phyloP scores from a whole-genome alignment of 2,329 filamentous ascomycete genomes.

The Phoma sp. region DNA sequence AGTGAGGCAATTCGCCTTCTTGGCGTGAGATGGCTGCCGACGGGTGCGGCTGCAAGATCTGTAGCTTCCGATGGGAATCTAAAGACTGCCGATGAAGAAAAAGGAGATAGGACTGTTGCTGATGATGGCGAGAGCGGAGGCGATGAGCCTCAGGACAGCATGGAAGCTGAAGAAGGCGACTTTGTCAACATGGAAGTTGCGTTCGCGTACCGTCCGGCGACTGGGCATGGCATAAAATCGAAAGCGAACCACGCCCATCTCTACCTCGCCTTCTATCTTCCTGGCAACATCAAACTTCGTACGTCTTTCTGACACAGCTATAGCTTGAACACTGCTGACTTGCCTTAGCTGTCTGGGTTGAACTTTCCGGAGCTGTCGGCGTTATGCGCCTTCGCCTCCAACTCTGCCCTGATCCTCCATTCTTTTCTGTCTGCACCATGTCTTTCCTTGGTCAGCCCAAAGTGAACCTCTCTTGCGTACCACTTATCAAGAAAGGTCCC shows the following conservation, averaged over 20 bases:
- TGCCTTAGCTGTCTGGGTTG: constrained; percentile 70
- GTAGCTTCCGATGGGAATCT: constrained; percentile 66
- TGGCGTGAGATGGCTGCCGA: constrained; percentile 74
- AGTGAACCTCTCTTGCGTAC: constrained; percentile 72
- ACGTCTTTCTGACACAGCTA: constrained; percentile 24
- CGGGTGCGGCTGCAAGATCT: constrained; percentile 68
- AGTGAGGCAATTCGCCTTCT: constrained; percentile 73
- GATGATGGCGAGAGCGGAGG: constrained; percentile 51
- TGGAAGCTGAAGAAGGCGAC: constrained; percentile 78
- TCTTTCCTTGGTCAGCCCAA: constrained; percentile 78
- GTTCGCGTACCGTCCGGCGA: constrained; percentile 72
- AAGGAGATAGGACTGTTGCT: constrained; percentile 58
- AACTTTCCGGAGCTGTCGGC: constrained; percentile 73
- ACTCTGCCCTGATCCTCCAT: constrained; percentile 76
- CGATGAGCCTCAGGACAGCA: constrained; percentile 49
- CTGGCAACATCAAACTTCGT: constrained; percentile 59
- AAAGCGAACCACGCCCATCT: constrained; percentile 76
- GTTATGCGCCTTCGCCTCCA: constrained; percentile 73
- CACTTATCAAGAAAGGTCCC: constrained; percentile 70
- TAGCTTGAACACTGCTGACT: constrained; percentile 19
- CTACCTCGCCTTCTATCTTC: constrained; percentile 74
- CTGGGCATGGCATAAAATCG: constrained; percentile 63
- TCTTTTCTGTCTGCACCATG: constrained; percentile 75
- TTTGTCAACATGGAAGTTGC: constrained; percentile 79
- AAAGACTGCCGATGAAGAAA: constrained; percentile 53